Evolutionary conservation across 2,329 filamentous ascomycete genomes (phyloP).

Genomic region (Trichophyton mentagrophytes): DNA sequence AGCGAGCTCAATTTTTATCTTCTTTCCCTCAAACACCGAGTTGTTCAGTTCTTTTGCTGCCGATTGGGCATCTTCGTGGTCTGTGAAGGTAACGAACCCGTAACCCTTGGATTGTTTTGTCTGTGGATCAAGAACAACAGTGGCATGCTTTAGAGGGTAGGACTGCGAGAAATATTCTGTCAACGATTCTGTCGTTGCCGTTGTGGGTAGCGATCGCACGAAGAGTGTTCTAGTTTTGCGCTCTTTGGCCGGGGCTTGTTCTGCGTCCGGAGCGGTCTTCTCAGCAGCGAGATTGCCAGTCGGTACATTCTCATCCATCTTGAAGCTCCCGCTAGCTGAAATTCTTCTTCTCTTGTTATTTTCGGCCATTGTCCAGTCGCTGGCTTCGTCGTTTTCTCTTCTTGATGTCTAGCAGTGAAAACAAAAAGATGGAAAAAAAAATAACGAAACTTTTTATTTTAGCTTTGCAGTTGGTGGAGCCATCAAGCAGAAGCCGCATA

Average conservation of each 20-base stretch:
- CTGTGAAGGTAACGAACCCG: slow-evolving; percentile 93
- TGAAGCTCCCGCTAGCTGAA: slow-evolving; percentile 19
- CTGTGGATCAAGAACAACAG: slow-evolving; percentile 72
- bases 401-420: not conserved
- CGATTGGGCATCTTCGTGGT: slow-evolving; percentile 74
- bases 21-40: slow-evolving; percentile 61
- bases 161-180: slow-evolving; percentile 87
- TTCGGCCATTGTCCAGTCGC: slow-evolving; percentile 20
- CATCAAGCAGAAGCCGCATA: not conserved
- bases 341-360: slow-evolving; percentile 26
- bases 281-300: slow-evolving; percentile 7
- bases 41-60: slow-evolving; percentile 74
- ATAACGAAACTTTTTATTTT: not conserved
- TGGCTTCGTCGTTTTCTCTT: not conserved
- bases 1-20: slow-evolving; percentile 75
- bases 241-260: slow-evolving; percentile 11
- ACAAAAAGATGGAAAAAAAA: not conserved
- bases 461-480: not conserved
- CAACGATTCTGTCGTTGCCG: slow-evolving; percentile 66
- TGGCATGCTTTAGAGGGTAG: slow-evolving; percentile 89
- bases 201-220: slow-evolving; percentile 69
- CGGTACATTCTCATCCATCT: slow-evolving; percentile 10
- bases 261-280: slow-evolving; percentile 17
- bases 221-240: slow-evolving; percentile 57
- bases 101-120: slow-evolving; percentile 85